phyloP scores from a whole-genome alignment of 208 protist genomes.

The Trypanosoma congolense region DNA sequence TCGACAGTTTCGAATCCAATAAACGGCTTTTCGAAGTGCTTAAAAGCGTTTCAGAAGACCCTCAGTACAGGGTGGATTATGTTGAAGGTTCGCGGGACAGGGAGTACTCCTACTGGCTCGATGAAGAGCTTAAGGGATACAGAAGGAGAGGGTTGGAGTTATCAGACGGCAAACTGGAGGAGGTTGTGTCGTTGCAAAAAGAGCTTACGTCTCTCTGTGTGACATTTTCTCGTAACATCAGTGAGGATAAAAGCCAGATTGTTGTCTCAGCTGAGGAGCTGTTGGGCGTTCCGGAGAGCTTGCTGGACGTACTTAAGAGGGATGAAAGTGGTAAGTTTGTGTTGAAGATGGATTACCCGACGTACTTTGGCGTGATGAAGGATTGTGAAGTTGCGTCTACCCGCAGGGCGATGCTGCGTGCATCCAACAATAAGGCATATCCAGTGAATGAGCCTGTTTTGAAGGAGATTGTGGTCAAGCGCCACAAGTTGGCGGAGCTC shows the following conservation, averaged over 20 bases:
- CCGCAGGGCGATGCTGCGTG: constrained; percentile 41
- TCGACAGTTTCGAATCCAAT: constrained; percentile 70
- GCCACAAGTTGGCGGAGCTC: constrained; percentile 53
- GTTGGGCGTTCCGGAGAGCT: constrained; percentile 51
- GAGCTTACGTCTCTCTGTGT: constrained; percentile 53
- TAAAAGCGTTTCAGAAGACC: constrained; percentile 28
- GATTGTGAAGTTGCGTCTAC: constrained; percentile 78
- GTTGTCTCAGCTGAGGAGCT: constrained; percentile 46
- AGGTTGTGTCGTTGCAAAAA: constrained; percentile 65
- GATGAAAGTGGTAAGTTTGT: constrained; percentile 36
- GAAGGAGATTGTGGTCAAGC: constrained; percentile 60
- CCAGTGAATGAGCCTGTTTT: constrained; percentile 55
- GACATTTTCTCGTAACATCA: constrained; percentile 77
- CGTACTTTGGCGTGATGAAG: constrained; percentile 82
- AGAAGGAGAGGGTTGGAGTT: constrained; percentile 67
- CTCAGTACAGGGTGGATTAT: constrained; percentile 42
- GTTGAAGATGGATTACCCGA: constrained; percentile 84
- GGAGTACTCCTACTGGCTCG: constrained; percentile 72
- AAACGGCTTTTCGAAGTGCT: constrained; percentile 55
- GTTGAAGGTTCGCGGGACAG: constrained; percentile 19
- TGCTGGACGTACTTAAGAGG: constrained; percentile 38
- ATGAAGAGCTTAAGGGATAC: constrained; percentile 60
- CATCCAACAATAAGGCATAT: constrained; percentile 74
- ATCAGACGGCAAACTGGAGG: constrained; percentile 47
- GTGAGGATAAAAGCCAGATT: constrained; percentile 64